These are phyloP conservation scores for Globomyces pollinis-pini DNA, from an alignment of 192 early-diverging fungal species.

Conservation along the genomic window DNA sequence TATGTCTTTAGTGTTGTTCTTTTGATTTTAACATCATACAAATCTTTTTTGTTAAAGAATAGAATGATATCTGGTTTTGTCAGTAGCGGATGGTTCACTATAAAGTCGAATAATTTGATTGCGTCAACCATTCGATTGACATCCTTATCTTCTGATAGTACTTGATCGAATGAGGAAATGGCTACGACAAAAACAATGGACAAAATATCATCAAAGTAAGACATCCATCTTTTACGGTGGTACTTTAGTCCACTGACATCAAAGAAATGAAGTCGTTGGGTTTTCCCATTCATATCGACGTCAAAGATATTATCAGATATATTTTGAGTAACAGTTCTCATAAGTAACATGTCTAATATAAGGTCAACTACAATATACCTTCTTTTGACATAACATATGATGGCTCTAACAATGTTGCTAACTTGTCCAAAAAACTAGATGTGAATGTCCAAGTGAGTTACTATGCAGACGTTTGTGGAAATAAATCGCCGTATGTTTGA, in stretches of 20 bases:
- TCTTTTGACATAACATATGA: not conserved
- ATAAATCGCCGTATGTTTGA: no score
- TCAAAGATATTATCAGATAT: constrained; percentile 29
- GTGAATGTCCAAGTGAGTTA: no score
- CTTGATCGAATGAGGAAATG: constrained; percentile 34
- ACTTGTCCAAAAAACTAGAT: not conserved
- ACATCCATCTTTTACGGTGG: constrained; percentile 22
- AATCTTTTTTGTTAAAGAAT: constrained; percentile 45
- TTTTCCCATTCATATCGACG: constrained; percentile 36
- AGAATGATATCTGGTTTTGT: constrained; percentile 29
- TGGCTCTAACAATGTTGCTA: not conserved
- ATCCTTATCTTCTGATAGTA: constrained; percentile 30
- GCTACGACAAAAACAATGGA: constrained; percentile 37
- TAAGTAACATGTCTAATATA: constrained; percentile 39
- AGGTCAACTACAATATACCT: not conserved
- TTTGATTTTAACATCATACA: constrained; percentile 34
- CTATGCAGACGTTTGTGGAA: constrained; percentile 14
- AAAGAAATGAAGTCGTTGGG: constrained; percentile 10
- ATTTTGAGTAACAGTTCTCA: constrained; percentile 22
- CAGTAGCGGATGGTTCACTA: constrained; percentile 32
- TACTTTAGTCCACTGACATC: constrained; percentile 13
- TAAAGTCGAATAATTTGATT: constrained; percentile 28
- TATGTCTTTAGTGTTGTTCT: constrained; percentile 22
- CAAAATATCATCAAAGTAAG: constrained; percentile 32
- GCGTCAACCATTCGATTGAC: constrained; percentile 42